Conservation (phyloP, 2,329 filamentous ascomycete genomes). For the Fusarium sp. region DNA sequence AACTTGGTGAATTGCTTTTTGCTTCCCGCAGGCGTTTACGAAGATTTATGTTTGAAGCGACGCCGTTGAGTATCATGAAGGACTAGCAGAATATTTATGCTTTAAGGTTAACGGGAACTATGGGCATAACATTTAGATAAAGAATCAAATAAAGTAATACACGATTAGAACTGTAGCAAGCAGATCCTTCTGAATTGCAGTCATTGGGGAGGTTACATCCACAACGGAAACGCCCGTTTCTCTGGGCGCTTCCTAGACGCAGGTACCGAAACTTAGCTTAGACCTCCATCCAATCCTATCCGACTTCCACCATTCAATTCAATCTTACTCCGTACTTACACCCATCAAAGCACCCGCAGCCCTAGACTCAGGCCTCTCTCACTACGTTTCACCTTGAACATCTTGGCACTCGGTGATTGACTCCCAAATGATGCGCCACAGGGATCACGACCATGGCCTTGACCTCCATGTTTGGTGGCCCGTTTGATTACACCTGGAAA, state of each 20-base stretch:
- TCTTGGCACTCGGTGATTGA: constrained; percentile 25
- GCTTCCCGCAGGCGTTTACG: background rate
- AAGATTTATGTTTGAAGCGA: background rate
- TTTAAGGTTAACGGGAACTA: background rate
- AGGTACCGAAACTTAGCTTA: constrained; percentile 21
- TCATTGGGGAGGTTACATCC: constrained; percentile 1
- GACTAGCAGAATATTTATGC: background rate
- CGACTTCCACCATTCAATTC: constrained; percentile 1
- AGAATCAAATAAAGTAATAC: background rate
- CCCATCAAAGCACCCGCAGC: background rate
- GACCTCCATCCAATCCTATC: background rate
- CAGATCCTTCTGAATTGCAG: background rate
- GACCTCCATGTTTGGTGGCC: constrained; percentile 10
- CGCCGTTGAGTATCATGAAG: background rate
- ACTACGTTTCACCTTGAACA: constrained; percentile 29
- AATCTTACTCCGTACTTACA: constrained; percentile 10
- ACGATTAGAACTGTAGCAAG: background rate
- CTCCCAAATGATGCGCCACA: constrained; percentile 25
- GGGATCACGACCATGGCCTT: constrained; percentile 13
- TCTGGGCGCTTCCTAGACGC: constrained; percentile 20
- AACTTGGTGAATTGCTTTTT: background rate
- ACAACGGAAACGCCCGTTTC: constrained; percentile 19
- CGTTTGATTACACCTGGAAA: constrained; percentile 19
- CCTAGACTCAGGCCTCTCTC: background rate
- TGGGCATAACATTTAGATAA: background rate